Evolutionary conservation across 305 asterid genomes (phyloP).

Genomic region (Lippia alba): DNA sequence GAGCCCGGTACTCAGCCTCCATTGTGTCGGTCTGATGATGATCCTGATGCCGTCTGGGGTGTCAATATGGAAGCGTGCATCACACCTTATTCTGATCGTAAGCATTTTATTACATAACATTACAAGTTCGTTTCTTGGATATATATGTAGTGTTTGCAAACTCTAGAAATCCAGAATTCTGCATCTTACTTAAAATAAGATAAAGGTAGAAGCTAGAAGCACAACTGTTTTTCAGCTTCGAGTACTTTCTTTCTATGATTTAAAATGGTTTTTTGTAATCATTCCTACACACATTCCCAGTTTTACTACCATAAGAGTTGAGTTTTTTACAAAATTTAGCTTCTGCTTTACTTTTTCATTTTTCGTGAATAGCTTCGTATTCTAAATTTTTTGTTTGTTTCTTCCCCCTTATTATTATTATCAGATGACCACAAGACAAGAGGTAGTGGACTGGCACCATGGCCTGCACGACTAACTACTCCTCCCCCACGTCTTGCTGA

Average conservation of each 20-base stretch:
- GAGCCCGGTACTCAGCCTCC: conserved; percentile 84
- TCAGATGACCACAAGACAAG: conserved; percentile 82
- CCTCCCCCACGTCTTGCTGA: conserved; percentile 98
- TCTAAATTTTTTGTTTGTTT: conserved; percentile 21
- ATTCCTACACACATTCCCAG: too few species aligned
- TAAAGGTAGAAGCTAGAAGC: too few species aligned
- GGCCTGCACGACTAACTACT: conserved; percentile 90
- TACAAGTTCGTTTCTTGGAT: not conserved
- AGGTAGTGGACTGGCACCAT: conserved; percentile 91
- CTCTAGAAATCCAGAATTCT: too few species aligned
- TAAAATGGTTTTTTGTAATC: too few species aligned
- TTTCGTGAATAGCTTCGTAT: conserved; percentile 6
- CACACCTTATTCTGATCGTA: conserved; percentile 85
- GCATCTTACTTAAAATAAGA: too few species aligned
- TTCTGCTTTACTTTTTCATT: not conserved
- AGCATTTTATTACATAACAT: conserved; percentile 38
- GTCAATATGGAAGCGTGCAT: conserved; percentile 88
- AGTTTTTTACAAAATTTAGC: not conserved
- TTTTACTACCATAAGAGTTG: too few species aligned
- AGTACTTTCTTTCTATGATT: too few species aligned
- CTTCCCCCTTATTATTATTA: conserved; percentile 23
- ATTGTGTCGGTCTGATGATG: conserved; percentile 82
- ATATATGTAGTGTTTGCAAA: not conserved
- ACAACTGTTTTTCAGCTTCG: too few species aligned
- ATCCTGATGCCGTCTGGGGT: conserved; percentile 89